Percentiles rank a stretch among this genome's conserved stretches.
phyloP scores from a whole-genome alignment of 2,329 filamentous ascomycete genomes.

The Fusarium luffae region DNA sequence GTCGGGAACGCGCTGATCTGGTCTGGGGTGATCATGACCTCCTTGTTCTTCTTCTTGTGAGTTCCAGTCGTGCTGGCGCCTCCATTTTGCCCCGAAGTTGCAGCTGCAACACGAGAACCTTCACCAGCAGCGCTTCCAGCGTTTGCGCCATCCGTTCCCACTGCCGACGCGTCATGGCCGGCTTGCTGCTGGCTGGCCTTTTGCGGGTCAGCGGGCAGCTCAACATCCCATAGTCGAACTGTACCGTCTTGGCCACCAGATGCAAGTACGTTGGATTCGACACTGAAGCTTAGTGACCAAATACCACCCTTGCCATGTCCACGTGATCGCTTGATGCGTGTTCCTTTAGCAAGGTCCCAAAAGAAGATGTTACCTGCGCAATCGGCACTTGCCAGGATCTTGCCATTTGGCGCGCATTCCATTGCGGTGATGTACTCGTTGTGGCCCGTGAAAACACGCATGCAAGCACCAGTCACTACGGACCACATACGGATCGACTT shows the following conservation, averaged over 20 bases:
- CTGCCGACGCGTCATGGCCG: conserved; percentile 56
- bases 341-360: conserved; percentile 91
- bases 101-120: conserved; percentile 45
- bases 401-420: conserved; percentile 87
- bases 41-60: conserved; percentile 84
- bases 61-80: conserved; percentile 47
- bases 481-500: conserved; percentile 98
- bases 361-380: conserved; percentile 89
- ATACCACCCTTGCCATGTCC: conserved; percentile 95
- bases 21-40: conserved; percentile 89
- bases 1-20: conserved; percentile 96
- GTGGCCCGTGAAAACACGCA: conserved; percentile 93
- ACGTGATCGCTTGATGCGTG: conserved; percentile 88
- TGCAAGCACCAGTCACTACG: conserved; percentile 84
- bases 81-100: conserved; percentile 44
- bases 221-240: conserved; percentile 93
- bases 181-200: conserved; percentile 63
- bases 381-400: conserved; percentile 90
- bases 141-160: conserved; percentile 55
- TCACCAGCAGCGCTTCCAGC: conserved; percentile 44
- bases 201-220: conserved; percentile 73
- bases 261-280: conserved; percentile 89
- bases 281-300: conserved; percentile 92
- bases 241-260: conserved; percentile 93
- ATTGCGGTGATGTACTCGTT: conserved; percentile 86